Percentiles rank a stretch among this genome's conserved stretches.
phyloP scores from a whole-genome alignment of 2,329 filamentous ascomycete genomes.

The Alternaria sp. region DNA sequence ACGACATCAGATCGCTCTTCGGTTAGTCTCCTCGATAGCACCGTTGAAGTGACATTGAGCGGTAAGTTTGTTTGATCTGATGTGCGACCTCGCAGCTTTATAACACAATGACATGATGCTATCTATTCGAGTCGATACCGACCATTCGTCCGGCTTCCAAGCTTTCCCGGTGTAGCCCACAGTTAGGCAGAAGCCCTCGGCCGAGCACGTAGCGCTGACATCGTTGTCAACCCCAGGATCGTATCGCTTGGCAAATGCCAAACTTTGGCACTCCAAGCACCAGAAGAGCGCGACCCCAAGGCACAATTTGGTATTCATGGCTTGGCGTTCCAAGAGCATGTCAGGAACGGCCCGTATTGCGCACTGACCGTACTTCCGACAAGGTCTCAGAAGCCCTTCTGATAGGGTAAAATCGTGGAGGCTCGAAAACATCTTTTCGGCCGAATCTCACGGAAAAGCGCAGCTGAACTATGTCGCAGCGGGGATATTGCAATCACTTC shows the following conservation, averaged over 20 bases:
- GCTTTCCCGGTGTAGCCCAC: constrained; percentile 7
- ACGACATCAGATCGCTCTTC: not conserved
- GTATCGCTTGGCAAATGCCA: not conserved
- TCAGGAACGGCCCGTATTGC: not conserved
- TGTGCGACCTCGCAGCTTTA: not conserved
- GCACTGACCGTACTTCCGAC: not conserved
- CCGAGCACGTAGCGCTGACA: not conserved
- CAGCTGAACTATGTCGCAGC: not conserved
- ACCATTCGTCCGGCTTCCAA: not conserved
- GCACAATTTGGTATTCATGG: not conserved
- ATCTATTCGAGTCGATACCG: not conserved
- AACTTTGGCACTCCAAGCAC: not conserved
- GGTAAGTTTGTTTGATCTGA: not conserved
- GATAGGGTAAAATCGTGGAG: not conserved
- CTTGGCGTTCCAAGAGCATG: not conserved
- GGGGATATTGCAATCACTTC: not conserved
- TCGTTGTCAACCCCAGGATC: not conserved
- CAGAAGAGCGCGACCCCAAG: not conserved
- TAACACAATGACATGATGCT: not conserved
- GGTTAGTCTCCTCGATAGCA: not conserved
- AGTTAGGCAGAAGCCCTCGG: not conserved
- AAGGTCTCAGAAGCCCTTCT: not conserved
- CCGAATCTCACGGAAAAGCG: not conserved
- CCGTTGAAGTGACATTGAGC: not conserved
- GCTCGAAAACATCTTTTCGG: not conserved